Conservation (phyloP, 106 monocot species). For the Dioscorea zingiberensis region DNA sequence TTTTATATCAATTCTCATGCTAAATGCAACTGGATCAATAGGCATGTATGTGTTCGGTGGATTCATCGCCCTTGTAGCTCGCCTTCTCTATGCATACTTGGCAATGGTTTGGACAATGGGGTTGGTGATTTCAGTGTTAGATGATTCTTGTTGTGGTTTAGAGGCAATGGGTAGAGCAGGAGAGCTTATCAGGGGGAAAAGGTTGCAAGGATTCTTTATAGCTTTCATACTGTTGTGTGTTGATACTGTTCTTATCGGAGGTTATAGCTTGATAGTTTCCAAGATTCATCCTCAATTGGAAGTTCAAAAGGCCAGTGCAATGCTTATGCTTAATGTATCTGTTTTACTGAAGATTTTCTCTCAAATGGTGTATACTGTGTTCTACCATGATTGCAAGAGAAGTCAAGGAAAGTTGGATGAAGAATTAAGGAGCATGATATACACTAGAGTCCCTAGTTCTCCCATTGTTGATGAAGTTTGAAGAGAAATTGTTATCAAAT, state of each 20-base stretch:
- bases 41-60: not conserved
- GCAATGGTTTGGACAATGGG: slow-evolving; percentile 18
- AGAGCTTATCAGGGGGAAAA: slow-evolving; percentile 14
- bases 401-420: not conserved
- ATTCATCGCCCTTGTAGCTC: not conserved
- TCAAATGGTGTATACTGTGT: slow-evolving; percentile 8
- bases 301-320: not conserved
- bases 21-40: slow-evolving; percentile 4
- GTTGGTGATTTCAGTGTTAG: slow-evolving; percentile 18
- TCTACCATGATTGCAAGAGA: slow-evolving; percentile 15
- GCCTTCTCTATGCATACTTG: slow-evolving; percentile 13
- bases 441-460: not conserved
- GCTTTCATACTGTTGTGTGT: slow-evolving; percentile 1
- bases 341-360: slow-evolving; percentile 13
- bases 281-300: not conserved
- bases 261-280: not conserved
- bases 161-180: slow-evolving; percentile 14
- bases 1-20: slow-evolving; percentile 6
- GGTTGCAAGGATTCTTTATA: slow-evolving; percentile 9
- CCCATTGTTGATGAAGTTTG: not conserved
- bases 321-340: not conserved
- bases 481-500: too few relatives aligned
- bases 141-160: slow-evolving; percentile 18
- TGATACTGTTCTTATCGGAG: slow-evolving; percentile 8
- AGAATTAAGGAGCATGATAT: not conserved